Evolutionary conservation across 2,329 filamentous ascomycete genomes (phyloP).

Genomic region (Blastomyces gilchristii): DNA sequence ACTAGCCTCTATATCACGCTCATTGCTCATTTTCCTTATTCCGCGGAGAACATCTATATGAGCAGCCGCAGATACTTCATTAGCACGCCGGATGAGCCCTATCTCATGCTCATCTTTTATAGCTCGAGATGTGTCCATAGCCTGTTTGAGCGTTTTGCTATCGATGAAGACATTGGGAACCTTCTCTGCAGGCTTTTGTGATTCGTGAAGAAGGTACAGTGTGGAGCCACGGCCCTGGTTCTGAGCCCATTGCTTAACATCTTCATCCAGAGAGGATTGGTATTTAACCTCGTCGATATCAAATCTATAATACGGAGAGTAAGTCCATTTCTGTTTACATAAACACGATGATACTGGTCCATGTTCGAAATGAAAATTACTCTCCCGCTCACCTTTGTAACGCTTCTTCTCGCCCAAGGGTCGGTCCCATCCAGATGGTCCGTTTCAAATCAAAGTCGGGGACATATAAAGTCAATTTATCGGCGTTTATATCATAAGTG

Average conservation of each 20-base stretch:
- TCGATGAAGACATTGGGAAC: conserved; percentile 15
- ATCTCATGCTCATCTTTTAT: conserved; percentile 68
- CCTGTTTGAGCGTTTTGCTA: conserved; percentile 28
- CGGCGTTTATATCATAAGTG: conserved; percentile 48
- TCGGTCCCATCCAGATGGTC: conserved; percentile 36
- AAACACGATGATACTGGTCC: neutral
- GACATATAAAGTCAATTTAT: conserved; percentile 62
- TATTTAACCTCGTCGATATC: conserved; percentile 64
- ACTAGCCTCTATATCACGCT: conserved; percentile 70
- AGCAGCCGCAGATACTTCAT: conserved; percentile 56
- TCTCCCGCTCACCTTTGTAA: conserved; percentile 32
- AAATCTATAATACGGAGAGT: conserved; percentile 33
- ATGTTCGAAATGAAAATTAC: neutral
- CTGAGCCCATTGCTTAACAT: conserved; percentile 37
- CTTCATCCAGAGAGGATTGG: conserved; percentile 38
- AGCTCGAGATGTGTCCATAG: conserved; percentile 58
- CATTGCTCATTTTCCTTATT: conserved; percentile 58
- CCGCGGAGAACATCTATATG: conserved; percentile 53
- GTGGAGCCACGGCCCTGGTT: conserved; percentile 20
- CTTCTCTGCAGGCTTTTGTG: conserved; percentile 21
- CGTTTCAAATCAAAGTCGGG: conserved; percentile 52
- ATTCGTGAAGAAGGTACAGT: conserved; percentile 31
- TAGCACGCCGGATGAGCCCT: conserved; percentile 61
- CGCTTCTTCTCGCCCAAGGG: conserved; percentile 45
- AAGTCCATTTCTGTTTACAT: neutral